A percentile compares a stretch with the other conserved stretches of the same genome.
These are phyloP conservation scores for Angophora floribunda DNA, from an alignment of 345 rosid species.

Conservation along the genomic window DNA sequence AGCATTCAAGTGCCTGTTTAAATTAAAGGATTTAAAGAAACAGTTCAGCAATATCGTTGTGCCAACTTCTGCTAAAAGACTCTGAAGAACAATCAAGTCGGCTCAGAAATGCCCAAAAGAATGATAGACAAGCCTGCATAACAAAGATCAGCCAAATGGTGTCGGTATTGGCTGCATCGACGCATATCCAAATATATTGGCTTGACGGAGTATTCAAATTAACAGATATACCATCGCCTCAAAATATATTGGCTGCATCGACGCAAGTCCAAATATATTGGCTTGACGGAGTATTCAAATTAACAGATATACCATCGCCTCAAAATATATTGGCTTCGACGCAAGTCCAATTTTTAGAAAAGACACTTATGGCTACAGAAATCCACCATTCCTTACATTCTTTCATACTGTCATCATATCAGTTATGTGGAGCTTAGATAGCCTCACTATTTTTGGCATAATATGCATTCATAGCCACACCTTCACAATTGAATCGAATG, in stretches of 20 bases:
- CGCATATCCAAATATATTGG: no score
- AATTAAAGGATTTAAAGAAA: neutral
- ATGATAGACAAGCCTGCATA: neutral
- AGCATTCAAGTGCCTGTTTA: neutral
- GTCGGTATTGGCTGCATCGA: no score
- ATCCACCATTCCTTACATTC: neutral
- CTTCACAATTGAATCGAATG: neutral
- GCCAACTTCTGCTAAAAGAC: neutral
- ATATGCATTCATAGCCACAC: neutral
- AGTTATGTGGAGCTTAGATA: neutral
- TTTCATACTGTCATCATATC: neutral
- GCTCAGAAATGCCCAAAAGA: neutral
- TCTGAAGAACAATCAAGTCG: neutral
- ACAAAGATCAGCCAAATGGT: no score
- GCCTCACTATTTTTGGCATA: neutral
- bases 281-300: neutral
- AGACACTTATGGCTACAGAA: neutral
- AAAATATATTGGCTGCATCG: no score
- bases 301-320: neutral
- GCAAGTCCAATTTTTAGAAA: neutral
- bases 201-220: no score
- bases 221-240: no score
- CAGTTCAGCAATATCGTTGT: neutral
- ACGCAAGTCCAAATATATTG: no score
- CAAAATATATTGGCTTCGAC: neutral